phyloP scores from a whole-genome alignment of 768 basidiomycete species.

The Suillus hirtellus region DNA sequence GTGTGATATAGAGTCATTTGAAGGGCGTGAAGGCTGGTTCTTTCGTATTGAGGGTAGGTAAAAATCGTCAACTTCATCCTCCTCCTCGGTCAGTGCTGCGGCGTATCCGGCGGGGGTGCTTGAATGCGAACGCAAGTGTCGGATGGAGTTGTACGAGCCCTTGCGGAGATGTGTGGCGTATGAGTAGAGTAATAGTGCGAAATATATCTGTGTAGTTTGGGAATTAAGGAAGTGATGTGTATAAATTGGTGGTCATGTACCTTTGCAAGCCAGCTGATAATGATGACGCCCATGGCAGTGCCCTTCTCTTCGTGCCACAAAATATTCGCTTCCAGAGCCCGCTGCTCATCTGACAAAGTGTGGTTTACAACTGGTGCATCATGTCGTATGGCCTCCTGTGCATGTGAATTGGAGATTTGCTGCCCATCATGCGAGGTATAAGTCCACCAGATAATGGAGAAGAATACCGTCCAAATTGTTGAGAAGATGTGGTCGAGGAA shows the following conservation, averaged over 20 bases:
- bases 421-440: constrained; percentile 91
- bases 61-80: constrained; percentile 66
- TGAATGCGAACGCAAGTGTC: constrained; percentile 34
- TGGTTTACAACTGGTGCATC: constrained; percentile 47
- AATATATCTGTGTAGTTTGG: constrained; percentile 70
- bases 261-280: constrained; percentile 86
- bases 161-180: constrained; percentile 91
- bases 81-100: constrained; percentile 48
- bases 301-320: constrained; percentile 94
- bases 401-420: constrained; percentile 76
- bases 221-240: not conserved
- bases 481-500: constrained; percentile 89
- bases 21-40: constrained; percentile 22
- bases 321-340: constrained; percentile 67
- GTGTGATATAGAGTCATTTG: not conserved
- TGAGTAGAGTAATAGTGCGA: constrained; percentile 87
- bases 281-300: constrained; percentile 71
- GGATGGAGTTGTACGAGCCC: constrained; percentile 84
- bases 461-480: constrained; percentile 90
- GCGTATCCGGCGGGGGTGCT: constrained; percentile 25
- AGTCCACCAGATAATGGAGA: constrained; percentile 88
- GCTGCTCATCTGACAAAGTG: constrained; percentile 63
- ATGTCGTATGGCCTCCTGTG: constrained; percentile 84
- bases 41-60: constrained; percentile 64
- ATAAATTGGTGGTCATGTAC: constrained; percentile 42